These are phyloP conservation scores for Phaseolus lunatus DNA, from an alignment of 306 rosid species.

Conservation along the genomic window DNA sequence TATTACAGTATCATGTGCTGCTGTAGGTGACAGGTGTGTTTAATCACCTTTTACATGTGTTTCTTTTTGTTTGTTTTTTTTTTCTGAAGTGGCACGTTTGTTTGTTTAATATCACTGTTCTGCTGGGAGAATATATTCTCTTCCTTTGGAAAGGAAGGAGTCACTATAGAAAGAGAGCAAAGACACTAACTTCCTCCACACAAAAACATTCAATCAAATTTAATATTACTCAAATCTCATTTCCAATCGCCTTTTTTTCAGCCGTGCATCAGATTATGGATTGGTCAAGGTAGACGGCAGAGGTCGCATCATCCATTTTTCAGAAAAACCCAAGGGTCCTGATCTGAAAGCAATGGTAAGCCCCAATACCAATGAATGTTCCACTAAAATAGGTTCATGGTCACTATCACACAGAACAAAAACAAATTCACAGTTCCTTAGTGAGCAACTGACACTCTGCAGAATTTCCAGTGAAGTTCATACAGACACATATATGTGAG, in stretches of 20 bases:
- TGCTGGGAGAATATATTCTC: conserved; percentile 4
- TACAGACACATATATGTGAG: neutral
- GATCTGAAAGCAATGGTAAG: conserved; percentile 82
- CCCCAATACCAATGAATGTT: neutral
- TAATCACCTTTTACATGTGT: conserved; percentile 35
- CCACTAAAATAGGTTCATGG: conserved; percentile 5
- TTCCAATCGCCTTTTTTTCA: conserved; percentile 48
- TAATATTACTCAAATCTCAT: conserved; percentile 36
- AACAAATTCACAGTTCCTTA: conserved; percentile 2
- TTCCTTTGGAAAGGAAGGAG: conserved; percentile 3
- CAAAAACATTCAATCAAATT: conserved; percentile 4
- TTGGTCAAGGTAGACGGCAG: conserved; percentile 79
- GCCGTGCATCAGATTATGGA: conserved; percentile 92
- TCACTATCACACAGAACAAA: neutral
- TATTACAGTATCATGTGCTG: conserved; percentile 78
- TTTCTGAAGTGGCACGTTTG: neutral
- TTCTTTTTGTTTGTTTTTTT: neutral
- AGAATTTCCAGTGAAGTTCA: conserved; percentile 14
- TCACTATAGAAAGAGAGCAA: neutral
- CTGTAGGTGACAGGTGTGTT: conserved; percentile 75
- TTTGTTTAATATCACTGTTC: conserved; percentile 13
- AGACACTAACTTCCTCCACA: conserved; percentile 9
- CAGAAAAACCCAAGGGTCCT: conserved; percentile 81
- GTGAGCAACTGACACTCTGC: neutral
- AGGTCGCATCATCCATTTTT: conserved; percentile 70